Percentiles rank a stretch among this genome's conserved stretches.
These are phyloP conservation scores for Hymenoscyphus scutula DNA, from an alignment of 2,329 filamentous ascomycete genomes.

Conservation along the genomic window DNA sequence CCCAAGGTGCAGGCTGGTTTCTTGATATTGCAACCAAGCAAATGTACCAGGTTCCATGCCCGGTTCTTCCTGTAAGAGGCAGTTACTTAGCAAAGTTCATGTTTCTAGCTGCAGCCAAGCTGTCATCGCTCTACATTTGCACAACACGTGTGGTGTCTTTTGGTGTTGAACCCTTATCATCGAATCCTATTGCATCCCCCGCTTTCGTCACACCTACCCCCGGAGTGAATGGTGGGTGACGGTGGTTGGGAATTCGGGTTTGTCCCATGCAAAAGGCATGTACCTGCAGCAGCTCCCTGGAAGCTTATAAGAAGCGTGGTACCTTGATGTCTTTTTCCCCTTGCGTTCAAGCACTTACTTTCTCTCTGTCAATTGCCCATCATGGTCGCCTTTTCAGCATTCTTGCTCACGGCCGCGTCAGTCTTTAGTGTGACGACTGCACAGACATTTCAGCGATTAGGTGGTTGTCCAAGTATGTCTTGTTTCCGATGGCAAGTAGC, in stretches of 20 bases:
- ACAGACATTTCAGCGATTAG: slow-evolving; percentile 59
- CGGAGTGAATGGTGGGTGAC: background rate
- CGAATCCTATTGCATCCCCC: background rate
- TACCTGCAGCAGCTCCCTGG: slow-evolving; percentile 12
- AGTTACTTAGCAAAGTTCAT: background rate
- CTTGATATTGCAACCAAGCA: too few relatives aligned
- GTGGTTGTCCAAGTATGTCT: slow-evolving; percentile 48
- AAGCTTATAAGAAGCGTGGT: slow-evolving; percentile 6
- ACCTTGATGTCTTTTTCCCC: slow-evolving; percentile 8
- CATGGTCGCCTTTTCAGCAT: slow-evolving; percentile 31
- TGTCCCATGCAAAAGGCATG: slow-evolving; percentile 4
- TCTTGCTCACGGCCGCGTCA: slow-evolving; percentile 37
- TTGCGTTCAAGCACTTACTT: background rate
- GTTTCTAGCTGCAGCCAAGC: slow-evolving; percentile 2
- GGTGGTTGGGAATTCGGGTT: slow-evolving; percentile 3
- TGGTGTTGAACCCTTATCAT: background rate
- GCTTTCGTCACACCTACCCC: slow-evolving; percentile 4
- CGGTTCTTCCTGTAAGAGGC: background rate
- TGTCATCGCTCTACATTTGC: too few relatives aligned
- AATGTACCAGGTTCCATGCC: too few relatives aligned
- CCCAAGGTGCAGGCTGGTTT: too few relatives aligned
- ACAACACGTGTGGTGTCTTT: slow-evolving; percentile 2
- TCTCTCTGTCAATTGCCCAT: slow-evolving; percentile 14
- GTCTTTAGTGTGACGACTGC: slow-evolving; percentile 45
- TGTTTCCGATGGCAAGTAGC: slow-evolving; percentile 1